Conservation (phyloP, 2,329 filamentous ascomycete genomes). For the Akanthomyces muscarius region DNA sequence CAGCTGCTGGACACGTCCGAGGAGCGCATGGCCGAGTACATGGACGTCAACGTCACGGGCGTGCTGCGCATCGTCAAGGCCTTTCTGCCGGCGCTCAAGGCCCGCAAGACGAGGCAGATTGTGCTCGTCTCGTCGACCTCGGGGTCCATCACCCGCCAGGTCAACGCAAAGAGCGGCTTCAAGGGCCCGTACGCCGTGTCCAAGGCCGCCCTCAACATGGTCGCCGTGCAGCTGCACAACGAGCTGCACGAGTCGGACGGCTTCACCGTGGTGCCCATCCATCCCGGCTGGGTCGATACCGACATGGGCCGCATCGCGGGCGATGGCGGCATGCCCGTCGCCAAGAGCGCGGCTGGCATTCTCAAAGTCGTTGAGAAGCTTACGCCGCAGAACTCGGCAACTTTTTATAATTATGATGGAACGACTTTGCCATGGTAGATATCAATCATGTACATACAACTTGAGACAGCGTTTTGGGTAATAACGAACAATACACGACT, state of each 20-base stretch:
- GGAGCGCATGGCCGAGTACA: conserved; percentile 13
- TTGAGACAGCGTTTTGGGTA: background rate
- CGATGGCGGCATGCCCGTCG: conserved; percentile 9
- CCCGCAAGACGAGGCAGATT: conserved; percentile 14
- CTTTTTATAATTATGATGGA: conserved; percentile 16
- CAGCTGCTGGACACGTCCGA: conserved; percentile 5
- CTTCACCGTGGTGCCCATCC: conserved; percentile 17
- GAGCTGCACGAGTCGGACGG: conserved; percentile 14
- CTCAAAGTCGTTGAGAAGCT: conserved; percentile 5
- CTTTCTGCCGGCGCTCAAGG: conserved; percentile 14
- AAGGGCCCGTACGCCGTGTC: conserved; percentile 11
- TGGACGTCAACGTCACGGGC: conserved; percentile 15
- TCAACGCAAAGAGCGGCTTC: background rate
- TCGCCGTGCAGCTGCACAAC: conserved; percentile 17
- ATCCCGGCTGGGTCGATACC: conserved; percentile 11
- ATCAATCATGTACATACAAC: background rate
- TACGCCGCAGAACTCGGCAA: conserved; percentile 13
- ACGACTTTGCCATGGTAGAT: conserved; percentile 13
- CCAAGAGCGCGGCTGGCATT: conserved; percentile 15
- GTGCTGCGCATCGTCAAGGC: conserved; percentile 15
- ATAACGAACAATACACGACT: background rate
- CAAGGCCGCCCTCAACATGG: conserved; percentile 16
- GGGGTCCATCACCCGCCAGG: conserved; percentile 9
- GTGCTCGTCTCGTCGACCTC: conserved; percentile 15
- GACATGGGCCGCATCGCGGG: conserved; percentile 12